Conservation (phyloP, 2,329 filamentous ascomycete genomes). For the Alternaria solani region DNA sequence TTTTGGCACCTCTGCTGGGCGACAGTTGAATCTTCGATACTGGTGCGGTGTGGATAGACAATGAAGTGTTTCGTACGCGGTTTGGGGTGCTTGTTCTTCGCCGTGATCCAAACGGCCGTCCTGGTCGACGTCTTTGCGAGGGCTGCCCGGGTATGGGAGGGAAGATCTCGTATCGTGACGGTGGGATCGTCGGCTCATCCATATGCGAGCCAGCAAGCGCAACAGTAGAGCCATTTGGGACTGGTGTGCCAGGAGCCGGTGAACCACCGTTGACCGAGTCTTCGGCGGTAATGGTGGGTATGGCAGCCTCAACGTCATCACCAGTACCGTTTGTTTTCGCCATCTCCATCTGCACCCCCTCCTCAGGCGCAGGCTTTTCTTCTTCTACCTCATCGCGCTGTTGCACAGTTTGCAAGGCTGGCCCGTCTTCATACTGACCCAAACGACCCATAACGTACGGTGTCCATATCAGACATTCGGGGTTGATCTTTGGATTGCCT, state of each 20-base stretch:
- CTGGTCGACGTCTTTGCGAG: slow-evolving; percentile 45
- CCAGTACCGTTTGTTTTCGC: slow-evolving; percentile 36
- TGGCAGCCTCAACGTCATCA: slow-evolving; percentile 24
- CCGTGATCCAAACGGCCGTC: slow-evolving; percentile 49
- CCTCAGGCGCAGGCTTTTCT: slow-evolving; percentile 52
- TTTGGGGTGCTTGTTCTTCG: slow-evolving; percentile 49
- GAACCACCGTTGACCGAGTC: slow-evolving; percentile 43
- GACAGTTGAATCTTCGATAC: slow-evolving; percentile 44
- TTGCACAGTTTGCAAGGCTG: slow-evolving; percentile 83
- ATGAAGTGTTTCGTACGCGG: slow-evolving; percentile 31
- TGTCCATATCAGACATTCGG: slow-evolving; percentile 86
- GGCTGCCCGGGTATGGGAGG: slow-evolving; percentile 68
- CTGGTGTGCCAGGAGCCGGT: slow-evolving; percentile 42
- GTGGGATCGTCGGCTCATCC: slow-evolving; percentile 63
- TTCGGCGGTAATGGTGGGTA: slow-evolving; percentile 35
- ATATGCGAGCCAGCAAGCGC: slow-evolving; percentile 42
- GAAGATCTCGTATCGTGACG: slow-evolving; percentile 79
- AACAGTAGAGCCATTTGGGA: slow-evolving; percentile 42
- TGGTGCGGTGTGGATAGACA: slow-evolving; percentile 43
- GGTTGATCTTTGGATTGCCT: slow-evolving; percentile 83
- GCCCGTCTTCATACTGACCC: slow-evolving; percentile 82
- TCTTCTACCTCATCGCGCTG: slow-evolving; percentile 77
- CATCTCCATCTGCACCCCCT: slow-evolving; percentile 53
- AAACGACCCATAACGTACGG: slow-evolving; percentile 95
- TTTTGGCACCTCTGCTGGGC: slow-evolving; percentile 39